These are phyloP conservation scores for Stachybotrys chartarum DNA, from an alignment of 2,329 filamentous ascomycete genomes.

Conservation along the genomic window DNA sequence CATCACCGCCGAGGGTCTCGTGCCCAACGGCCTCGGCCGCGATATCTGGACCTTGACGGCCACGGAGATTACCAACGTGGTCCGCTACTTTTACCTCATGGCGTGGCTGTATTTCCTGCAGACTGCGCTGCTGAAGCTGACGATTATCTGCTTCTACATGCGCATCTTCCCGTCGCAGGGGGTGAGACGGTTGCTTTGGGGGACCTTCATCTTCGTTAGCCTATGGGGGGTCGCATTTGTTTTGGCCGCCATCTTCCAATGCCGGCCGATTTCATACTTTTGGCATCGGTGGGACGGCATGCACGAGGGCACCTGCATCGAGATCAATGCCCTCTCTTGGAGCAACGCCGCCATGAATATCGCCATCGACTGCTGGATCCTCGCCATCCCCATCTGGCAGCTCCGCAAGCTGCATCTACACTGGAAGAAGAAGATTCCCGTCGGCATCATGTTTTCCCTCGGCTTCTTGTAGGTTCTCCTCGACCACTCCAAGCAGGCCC, in stretches of 20 bases:
- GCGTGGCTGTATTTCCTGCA: constrained; percentile 34
- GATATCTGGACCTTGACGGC: constrained; percentile 38
- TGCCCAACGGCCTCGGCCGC: constrained; percentile 30
- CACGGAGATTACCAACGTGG: constrained; percentile 30
- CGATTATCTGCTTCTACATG: constrained; percentile 43
- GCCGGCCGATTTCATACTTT: constrained; percentile 36
- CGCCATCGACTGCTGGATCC: constrained; percentile 37
- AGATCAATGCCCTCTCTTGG: constrained; percentile 37
- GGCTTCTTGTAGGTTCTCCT: constrained; percentile 23
- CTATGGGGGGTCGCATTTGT: constrained; percentile 29
- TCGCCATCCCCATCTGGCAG: constrained; percentile 36
- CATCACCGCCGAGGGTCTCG: constrained; percentile 19
- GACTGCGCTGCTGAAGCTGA: constrained; percentile 35
- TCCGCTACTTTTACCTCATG: constrained; percentile 30
- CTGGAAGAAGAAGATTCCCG: constrained; percentile 35
- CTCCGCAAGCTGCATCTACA: constrained; percentile 28
- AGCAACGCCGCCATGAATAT: constrained; percentile 40
- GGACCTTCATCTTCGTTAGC: constrained; percentile 25
- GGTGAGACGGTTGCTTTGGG: constrained; percentile 28
- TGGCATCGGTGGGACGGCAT: constrained; percentile 45
- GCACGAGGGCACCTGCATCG: constrained; percentile 35
- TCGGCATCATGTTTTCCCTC: constrained; percentile 36
- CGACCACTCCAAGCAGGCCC: constrained; percentile 5
- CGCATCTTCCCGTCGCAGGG: constrained; percentile 35
- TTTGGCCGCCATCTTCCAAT: constrained; percentile 35